A percentile compares a stretch with the other conserved stretches of the same genome.
phyloP scores from a whole-genome alignment of 2,329 filamentous ascomycete species.

The Ceratocystis colombiana region DNA sequence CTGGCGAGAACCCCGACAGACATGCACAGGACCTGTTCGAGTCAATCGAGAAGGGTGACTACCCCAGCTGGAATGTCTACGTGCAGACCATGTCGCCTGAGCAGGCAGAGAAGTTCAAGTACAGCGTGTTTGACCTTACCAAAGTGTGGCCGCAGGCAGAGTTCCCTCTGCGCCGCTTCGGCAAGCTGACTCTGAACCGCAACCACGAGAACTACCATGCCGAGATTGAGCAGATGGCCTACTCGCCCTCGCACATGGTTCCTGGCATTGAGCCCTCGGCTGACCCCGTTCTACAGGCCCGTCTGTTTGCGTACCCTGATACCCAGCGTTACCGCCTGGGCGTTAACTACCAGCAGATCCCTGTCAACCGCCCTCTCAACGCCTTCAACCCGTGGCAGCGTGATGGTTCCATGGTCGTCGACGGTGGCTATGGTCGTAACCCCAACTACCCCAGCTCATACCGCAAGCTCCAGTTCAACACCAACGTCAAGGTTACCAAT shows the following conservation, averaged over 20 bases:
- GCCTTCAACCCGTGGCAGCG: slow-evolving; percentile 60
- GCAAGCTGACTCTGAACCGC: slow-evolving; percentile 53
- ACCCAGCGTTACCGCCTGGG: slow-evolving; percentile 55
- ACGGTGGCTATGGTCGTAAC: slow-evolving; percentile 52
- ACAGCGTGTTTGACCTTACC: slow-evolving; percentile 59
- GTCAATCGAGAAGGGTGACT: slow-evolving; percentile 50
- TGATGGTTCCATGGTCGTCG: slow-evolving; percentile 60
- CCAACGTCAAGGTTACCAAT: slow-evolving; percentile 34
- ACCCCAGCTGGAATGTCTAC: slow-evolving; percentile 54
- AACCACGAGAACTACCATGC: slow-evolving; percentile 59
- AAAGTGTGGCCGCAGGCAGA: slow-evolving; percentile 58
- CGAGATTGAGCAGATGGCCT: slow-evolving; percentile 59
- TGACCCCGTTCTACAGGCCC: slow-evolving; percentile 52
- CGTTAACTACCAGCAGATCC: slow-evolving; percentile 54
- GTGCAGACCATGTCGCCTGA: slow-evolving; percentile 54
- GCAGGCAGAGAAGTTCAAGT: slow-evolving; percentile 50
- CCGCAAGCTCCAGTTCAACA: slow-evolving; percentile 38
- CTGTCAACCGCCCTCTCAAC: slow-evolving; percentile 48
- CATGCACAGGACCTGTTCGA: slow-evolving; percentile 55
- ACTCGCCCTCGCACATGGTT: slow-evolving; percentile 54
- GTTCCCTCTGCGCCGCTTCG: slow-evolving; percentile 51
- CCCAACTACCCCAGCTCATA: slow-evolving; percentile 49
- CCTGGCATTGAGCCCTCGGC: slow-evolving; percentile 53
- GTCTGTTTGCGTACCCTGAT: slow-evolving; percentile 52
- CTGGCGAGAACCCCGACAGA: slow-evolving; percentile 51